Evolutionary conservation across 192 early-diverging fungal species (phyloP).

Genomic region (Podila epigama): DNA sequence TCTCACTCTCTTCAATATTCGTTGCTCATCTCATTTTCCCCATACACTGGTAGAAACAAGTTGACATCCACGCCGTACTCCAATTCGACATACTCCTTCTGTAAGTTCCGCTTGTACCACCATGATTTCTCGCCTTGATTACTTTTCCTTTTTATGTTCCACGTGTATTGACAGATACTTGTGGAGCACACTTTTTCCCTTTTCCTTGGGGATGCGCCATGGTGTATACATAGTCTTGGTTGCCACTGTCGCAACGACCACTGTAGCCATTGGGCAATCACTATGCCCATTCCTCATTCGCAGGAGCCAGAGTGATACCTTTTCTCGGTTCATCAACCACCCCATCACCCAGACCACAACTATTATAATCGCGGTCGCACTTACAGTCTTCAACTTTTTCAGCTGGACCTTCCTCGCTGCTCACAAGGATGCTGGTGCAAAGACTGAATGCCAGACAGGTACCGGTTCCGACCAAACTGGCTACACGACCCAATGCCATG

Average conservation of each 20-base stretch:
- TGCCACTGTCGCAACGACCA: conserved; percentile 26
- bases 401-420: conserved; percentile 42
- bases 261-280: conserved; percentile 36
- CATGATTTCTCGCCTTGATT: not conserved
- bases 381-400: conserved; percentile 36
- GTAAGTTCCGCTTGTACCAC: conserved; percentile 10
- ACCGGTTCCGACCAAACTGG: conserved; percentile 2
- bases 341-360: conserved; percentile 22
- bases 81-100: conserved; percentile 25
- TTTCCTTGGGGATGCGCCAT: not conserved
- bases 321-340: conserved; percentile 39
- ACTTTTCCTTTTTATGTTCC: too few relatives aligned
- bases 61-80: conserved; percentile 3
- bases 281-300: conserved; percentile 28
- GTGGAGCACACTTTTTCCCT: too few relatives aligned
- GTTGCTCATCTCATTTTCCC: not conserved
- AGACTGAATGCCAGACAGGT: conserved; percentile 24
- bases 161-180: too few relatives aligned
- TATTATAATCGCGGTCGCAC: conserved; percentile 22
- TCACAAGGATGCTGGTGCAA: conserved; percentile 24
- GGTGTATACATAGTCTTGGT: conserved; percentile 18
- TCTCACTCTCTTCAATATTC: not conserved
- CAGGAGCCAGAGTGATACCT: not conserved
- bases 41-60: conserved; percentile 21
- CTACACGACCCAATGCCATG: conserved; percentile 24